phyloP scores from a whole-genome alignment of 352 stramenopile species.

The Phytopythium kandeliae region DNA sequence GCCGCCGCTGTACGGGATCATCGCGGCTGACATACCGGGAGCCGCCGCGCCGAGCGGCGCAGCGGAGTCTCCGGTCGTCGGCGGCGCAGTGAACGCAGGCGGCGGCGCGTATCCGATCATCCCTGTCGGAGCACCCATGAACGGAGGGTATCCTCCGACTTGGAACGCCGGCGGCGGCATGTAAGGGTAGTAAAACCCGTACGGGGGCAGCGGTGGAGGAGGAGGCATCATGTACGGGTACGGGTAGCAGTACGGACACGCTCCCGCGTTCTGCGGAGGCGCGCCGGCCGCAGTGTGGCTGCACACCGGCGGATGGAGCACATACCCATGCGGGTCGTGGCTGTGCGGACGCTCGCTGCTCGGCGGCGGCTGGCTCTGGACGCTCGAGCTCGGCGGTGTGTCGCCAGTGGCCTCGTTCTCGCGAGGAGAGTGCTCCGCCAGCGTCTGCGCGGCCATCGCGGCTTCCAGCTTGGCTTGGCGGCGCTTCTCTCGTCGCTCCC shows the following conservation, averaged over 20 bases:
- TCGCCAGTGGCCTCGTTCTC: not conserved
- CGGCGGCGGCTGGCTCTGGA: not conserved
- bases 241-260: conserved; percentile 12
- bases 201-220: conserved; percentile 17
- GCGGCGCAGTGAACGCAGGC: conserved; percentile 10
- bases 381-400: not conserved
- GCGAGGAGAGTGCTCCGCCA: conserved; percentile 8
- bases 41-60: conserved; percentile 11
- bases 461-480: conserved; percentile 31
- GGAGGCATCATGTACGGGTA: conserved; percentile 34
- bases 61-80: conserved; percentile 16
- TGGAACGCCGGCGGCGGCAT: conserved; percentile 17
- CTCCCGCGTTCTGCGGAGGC: conserved; percentile 1
- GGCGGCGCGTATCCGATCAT: conserved; percentile 21
- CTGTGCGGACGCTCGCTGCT: not conserved
- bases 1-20: conserved; percentile 30
- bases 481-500: conserved; percentile 24
- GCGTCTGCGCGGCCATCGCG: conserved; percentile 23
- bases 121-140: not conserved
- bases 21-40: conserved; percentile 10
- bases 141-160: conserved; percentile 15
- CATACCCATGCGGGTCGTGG: no score
- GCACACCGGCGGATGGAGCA: no score
- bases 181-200: conserved; percentile 37
- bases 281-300: not conserved